These are phyloP conservation scores for Sphaerobolus stellatus DNA, from an alignment of 1,284 basidiomycete species.

Conservation along the genomic window DNA sequence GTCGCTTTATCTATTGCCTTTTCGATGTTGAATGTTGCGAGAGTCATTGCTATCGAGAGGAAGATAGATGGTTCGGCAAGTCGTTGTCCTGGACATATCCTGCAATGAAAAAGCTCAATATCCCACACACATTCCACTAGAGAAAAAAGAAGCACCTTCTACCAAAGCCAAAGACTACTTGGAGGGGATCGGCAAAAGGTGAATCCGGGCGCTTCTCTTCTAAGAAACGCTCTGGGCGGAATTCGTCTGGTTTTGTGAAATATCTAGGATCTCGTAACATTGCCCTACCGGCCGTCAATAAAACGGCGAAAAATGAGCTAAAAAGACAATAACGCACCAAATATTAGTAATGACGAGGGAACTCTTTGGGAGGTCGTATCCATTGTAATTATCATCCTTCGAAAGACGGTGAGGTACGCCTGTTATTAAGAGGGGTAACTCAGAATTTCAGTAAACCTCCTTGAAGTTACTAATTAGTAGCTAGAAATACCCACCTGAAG, in stretches of 20 bases:
- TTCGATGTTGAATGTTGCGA: conserved; percentile 29
- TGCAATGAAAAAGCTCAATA: too few species aligned
- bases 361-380: conserved; percentile 43
- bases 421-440: too few species aligned
- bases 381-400: conserved; percentile 43
- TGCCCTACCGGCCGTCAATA: too few species aligned
- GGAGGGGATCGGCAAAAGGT: conserved; percentile 1
- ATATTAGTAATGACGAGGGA: conserved; percentile 46
- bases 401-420: conserved; percentile 41
- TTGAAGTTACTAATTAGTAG: too few species aligned
- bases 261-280: conserved; percentile 41
- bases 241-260: conserved; percentile 44
- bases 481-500: conserved; percentile 5
- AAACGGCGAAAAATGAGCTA: neutral
- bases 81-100: conserved; percentile 32
- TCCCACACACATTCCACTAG: too few species aligned
- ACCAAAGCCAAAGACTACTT: conserved; percentile 9
- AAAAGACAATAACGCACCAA: conserved; percentile 34
- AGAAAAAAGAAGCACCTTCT: conserved; percentile 9
- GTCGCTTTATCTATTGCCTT: conserved; percentile 17
- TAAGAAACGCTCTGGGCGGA: conserved; percentile 44
- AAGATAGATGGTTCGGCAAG: conserved; percentile 35
- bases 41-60: conserved; percentile 30
- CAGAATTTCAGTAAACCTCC: too few species aligned
- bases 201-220: too few species aligned